Evolutionary conservation across 352 stramenopile genomes (phyloP).

Genomic region (Elongisporangium senticosum): DNA sequence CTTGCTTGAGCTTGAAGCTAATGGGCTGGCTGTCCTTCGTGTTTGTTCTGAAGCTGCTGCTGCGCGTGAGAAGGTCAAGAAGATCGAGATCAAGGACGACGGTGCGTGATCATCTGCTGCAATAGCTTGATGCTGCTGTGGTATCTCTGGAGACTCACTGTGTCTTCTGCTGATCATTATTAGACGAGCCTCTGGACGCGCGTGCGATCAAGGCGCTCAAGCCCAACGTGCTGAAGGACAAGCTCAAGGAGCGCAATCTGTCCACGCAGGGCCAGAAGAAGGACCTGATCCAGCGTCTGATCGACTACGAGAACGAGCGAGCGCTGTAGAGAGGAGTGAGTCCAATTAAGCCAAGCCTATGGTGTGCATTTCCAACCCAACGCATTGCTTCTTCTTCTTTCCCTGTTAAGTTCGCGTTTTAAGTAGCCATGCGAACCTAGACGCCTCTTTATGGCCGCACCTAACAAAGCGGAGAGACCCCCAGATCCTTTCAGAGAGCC

Average conservation of each 20-base stretch:
- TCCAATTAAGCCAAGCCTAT: constrained; percentile 1
- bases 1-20: constrained; percentile 1
- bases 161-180: background rate
- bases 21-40: constrained; percentile 4
- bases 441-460: background rate
- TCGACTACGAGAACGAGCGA: constrained; percentile 84
- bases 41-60: constrained; percentile 29
- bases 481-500: background rate
- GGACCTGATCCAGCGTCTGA: constrained; percentile 83
- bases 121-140: background rate
- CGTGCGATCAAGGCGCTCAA: constrained; percentile 85
- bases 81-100: constrained; percentile 48
- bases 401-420: constrained; percentile 3
- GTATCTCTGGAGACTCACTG: background rate
- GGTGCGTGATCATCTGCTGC: constrained; percentile 24
- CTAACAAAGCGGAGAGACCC: background rate
- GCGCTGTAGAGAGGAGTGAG: constrained; percentile 49
- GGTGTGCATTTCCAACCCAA: constrained; percentile 3
- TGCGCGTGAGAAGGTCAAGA: constrained; percentile 57
- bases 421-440: background rate
- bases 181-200: constrained; percentile 75
- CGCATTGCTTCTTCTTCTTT: constrained; percentile 1
- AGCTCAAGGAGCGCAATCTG: constrained; percentile 78
- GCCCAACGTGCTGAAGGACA: constrained; percentile 84
- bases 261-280: constrained; percentile 88